phyloP scores from a whole-genome alignment of 208 protist genomes.

The Acanthamoeba quina region DNA sequence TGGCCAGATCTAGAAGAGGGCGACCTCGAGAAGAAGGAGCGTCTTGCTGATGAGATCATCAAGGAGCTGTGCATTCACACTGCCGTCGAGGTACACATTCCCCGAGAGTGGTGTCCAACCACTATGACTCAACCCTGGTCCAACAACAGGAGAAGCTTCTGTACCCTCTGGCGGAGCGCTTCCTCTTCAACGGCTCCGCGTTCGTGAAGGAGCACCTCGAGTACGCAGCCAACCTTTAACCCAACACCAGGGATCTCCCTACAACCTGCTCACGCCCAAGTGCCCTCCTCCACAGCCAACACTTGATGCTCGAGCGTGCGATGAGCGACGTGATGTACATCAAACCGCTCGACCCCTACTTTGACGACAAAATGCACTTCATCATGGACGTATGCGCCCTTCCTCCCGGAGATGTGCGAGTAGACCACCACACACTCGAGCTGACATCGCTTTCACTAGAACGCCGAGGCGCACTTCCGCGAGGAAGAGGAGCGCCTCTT shows the following conservation, averaged over 20 bases:
- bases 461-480: background rate
- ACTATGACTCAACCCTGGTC: background rate
- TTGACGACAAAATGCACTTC: constrained; percentile 65
- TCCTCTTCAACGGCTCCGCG: background rate
- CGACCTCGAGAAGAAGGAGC: constrained; percentile 48
- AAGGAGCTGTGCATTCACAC: constrained; percentile 61
- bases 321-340: constrained; percentile 37
- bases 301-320: background rate
- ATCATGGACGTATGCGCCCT: background rate
- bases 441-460: background rate
- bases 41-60: constrained; percentile 18
- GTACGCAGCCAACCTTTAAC: background rate
- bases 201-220: background rate
- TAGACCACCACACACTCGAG: no score
- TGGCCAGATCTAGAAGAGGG: background rate
- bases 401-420: no score
- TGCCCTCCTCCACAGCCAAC: background rate
- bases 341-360: constrained; percentile 42
- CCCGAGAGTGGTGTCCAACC: background rate
- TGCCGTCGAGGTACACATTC: background rate
- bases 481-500: constrained; percentile 52
- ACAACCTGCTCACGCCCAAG: background rate
- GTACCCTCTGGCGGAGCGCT: constrained; percentile 15
- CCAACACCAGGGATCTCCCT: background rate
- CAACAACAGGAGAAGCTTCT: constrained; percentile 39